Percentiles rank a stretch among this genome's conserved stretches.
Evolutionary conservation across 2,329 filamentous ascomycete genomes (phyloP).

Genomic region (Sclerotinia borealis): DNA sequence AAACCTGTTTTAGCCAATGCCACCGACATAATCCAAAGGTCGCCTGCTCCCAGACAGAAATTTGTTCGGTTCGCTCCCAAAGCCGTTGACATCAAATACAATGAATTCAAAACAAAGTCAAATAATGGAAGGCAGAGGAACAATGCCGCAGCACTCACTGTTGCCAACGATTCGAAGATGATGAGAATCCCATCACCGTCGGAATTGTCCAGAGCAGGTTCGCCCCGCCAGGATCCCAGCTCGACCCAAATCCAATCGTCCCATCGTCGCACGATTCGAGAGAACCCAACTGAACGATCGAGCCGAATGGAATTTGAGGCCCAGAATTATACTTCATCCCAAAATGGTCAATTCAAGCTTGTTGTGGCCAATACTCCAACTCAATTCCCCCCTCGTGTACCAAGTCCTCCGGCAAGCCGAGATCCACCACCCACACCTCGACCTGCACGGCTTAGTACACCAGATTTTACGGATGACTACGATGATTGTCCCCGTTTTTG

Average conservation of each 20-base stretch:
- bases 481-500: background rate
- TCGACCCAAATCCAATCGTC: background rate
- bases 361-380: conserved; percentile 8
- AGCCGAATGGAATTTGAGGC: background rate
- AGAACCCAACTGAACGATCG: background rate
- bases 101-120: background rate
- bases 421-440: conserved; percentile 24
- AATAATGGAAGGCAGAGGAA: background rate
- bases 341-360: background rate
- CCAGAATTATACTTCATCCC: background rate
- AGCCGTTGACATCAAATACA: conserved; percentile 16
- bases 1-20: background rate
- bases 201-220: background rate
- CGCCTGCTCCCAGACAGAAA: background rate
- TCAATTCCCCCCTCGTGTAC: conserved; percentile 10
- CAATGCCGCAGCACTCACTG: background rate
- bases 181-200: background rate
- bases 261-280: background rate
- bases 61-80: conserved; percentile 18
- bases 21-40: background rate
- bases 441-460: conserved; percentile 22
- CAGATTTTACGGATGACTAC: conserved; percentile 21
- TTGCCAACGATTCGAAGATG: background rate
- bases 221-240: background rate
- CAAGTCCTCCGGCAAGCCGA: conserved; percentile 14